Base-by-base conservation (phyloP, 495 filamentous ascomycete genomes). In the Clavariopsis aquatica region DNA sequence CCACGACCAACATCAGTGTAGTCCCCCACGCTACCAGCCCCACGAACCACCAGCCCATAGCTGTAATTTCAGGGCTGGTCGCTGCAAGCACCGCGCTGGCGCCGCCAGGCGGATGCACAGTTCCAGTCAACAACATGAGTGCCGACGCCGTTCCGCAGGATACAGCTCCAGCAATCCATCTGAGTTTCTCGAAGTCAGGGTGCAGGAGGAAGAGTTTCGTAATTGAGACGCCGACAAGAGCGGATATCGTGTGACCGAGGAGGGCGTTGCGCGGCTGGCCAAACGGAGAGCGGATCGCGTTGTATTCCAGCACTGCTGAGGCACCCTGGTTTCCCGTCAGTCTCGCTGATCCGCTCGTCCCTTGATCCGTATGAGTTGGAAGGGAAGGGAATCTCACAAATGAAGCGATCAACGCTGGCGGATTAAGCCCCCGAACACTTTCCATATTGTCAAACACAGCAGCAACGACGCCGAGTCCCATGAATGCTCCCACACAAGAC, bases 91-190 rank as follows among this genome's bases (percentile, higher is more conserved):
- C 75, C 0, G 93, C 91, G 0, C 91, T 95, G 2, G 93, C 93
- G 8, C 93, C 93, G 0, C 91, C 93, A 0, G 93, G 93, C 6
- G 93, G 93, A 71, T 97, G 89, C 1, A 92, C 80, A 0, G 92
- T 94, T 7, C 86, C 85, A 0, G 90, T 94, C 10, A 92, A 64
- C 0, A 82, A 79, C 93, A 96, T 97, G 53, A 85, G 51, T 0
- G 84, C 80, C 1, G 86, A 90, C 0, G 91, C 82, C 24, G 83
- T 70, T 0, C 85, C 90, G 58, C 89, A 91, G 19, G 88, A 76
- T 0, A 96, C 75, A 1, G 90, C 83, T 20, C 83, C 90, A 0
- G 83, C 87, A 0, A 96, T 71, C 81, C 87, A 91, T 12, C 82
- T 80, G 38, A 89, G 71, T 3, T 74, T 57, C 17, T 82, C 75